Base-by-base conservation (phyloP, 225 moss, liverwort and hornwort species). In the Takakia lepidozioides region DNA sequence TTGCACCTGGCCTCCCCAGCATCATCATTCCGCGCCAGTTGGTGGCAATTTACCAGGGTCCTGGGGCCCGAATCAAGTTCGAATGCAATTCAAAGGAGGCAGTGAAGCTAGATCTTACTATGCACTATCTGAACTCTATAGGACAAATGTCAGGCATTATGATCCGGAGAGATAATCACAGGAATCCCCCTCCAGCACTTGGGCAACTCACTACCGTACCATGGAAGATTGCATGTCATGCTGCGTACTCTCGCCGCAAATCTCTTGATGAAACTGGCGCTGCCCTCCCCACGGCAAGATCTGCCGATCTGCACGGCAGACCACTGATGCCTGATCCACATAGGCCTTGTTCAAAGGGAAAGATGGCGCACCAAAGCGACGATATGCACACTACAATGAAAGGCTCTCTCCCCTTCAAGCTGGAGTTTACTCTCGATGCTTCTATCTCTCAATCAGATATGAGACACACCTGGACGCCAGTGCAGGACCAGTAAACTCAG, bases 31-130 rank as follows among this genome's bases (percentile, higher is more conserved):
- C n/a, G n/a, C n/a, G 52, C 16, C 38, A 38, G 38, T n/a, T 38
- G 15, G 37, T 3, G 37, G 21, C 3, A 37, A 37, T 38, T 19
- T 38, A 22, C 19, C 38, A 38, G 38, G 36, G 36, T 38, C 22
- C 14, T 37, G 24, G 25, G 38, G 52, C 24, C 52, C 37, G 34
- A 22, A 37, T 13, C 52, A 26, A 38, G 38, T 37, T 52, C 27
- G 38, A 10, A 7, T 17, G 25, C 52, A 37, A 5, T 14, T n/a
- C 26, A n/a, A 36, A 18, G 4, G n/a, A 15, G 27, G 48, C 27
- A 28, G 48, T 27, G 27, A 48, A 25, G 28, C 48, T 14, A 18
- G n/a, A 24, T 19, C 8, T 38, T 36, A 38, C 24, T 52, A 7
- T 52, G 4, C 52, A 52, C 25, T 14, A 38, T 52, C 23, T 22